Conservation (phyloP, 2,329 filamentous ascomycete species). For the Apiospora koreana region DNA sequence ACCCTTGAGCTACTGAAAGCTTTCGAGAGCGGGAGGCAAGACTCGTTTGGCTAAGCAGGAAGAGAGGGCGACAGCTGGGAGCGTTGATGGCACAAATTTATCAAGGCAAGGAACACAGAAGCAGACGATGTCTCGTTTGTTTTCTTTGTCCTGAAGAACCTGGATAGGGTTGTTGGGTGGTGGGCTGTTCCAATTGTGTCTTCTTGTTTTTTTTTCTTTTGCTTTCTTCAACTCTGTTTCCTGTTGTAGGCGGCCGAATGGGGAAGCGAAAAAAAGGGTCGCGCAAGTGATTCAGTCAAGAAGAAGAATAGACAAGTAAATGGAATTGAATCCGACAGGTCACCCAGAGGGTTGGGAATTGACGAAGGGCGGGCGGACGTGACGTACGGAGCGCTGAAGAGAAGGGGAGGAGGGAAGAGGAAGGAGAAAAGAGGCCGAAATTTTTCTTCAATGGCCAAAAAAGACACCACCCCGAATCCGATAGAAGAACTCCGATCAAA, state of each 20-base stretch:
- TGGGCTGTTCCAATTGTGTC: not conserved
- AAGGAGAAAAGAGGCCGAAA: constrained; percentile 6
- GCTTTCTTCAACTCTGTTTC: too few relatives aligned
- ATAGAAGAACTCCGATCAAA: not conserved
- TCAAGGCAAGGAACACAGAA: not conserved
- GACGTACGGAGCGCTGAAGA: constrained; percentile 20
- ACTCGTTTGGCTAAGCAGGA: not conserved
- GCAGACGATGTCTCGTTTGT: constrained; percentile 5
- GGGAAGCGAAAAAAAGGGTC: constrained; percentile 1
- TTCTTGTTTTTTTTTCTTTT: not conserved
- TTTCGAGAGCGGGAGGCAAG: not conserved
- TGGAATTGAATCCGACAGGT: constrained; percentile 14
- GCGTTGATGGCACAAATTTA: not conserved
- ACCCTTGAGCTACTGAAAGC: constrained; percentile 9
- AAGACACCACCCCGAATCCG: not conserved
- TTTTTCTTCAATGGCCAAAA: constrained; percentile 1
- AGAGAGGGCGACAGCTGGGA: not conserved
- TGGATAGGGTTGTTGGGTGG: not conserved
- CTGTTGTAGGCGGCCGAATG: not conserved
- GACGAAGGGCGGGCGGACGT: constrained; percentile 18
- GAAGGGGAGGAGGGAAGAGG: constrained; percentile 15
- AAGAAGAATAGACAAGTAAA: constrained; percentile 11
- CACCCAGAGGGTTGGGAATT: constrained; percentile 19
- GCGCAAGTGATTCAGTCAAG: constrained; percentile 1
- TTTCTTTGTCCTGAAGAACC: not conserved